Conservation (phyloP, 495 filamentous ascomycete species). For the Penicillium daleae region DNA sequence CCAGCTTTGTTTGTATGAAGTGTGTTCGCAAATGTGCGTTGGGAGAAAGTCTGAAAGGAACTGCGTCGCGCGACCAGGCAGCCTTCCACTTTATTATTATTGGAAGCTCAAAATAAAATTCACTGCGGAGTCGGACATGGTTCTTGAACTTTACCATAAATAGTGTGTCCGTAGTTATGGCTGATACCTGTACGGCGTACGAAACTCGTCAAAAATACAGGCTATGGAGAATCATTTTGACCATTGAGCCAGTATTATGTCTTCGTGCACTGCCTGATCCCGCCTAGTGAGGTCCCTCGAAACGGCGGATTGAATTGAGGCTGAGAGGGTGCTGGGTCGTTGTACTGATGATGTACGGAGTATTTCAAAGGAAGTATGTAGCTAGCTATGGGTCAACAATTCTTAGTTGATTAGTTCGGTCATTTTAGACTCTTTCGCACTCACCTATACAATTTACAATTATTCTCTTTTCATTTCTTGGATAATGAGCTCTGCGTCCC, state of each 20-base stretch:
- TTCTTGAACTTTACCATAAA: conserved; percentile 6
- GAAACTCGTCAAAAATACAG: not conserved
- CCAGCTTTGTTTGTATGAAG: not conserved
- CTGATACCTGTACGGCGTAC: not conserved
- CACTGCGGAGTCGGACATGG: not conserved
- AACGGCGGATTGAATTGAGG: not conserved
- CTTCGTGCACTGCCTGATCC: conserved; percentile 10
- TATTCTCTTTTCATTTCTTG: not conserved
- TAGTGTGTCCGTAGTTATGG: not conserved
- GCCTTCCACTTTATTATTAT: conserved; percentile 14
- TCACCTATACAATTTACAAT: not conserved
- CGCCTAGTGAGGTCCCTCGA: not conserved
- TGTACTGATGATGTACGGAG: too few species aligned
- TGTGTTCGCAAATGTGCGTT: not conserved
- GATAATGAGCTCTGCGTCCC: not conserved
- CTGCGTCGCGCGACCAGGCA: conserved; percentile 1
- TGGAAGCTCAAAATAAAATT: conserved; percentile 3
- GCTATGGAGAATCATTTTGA: not conserved
- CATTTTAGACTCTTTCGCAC: not conserved
- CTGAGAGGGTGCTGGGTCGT: too few species aligned
- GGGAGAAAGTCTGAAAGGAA: not conserved
- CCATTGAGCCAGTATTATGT: not conserved
- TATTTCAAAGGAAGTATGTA: too few species aligned
- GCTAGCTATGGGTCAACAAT: not conserved
- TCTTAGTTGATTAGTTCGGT: too few species aligned